Evolutionary conservation across 2,329 filamentous ascomycete genomes (phyloP).

Genomic region (Akanthomyces dipterigenus): DNA sequence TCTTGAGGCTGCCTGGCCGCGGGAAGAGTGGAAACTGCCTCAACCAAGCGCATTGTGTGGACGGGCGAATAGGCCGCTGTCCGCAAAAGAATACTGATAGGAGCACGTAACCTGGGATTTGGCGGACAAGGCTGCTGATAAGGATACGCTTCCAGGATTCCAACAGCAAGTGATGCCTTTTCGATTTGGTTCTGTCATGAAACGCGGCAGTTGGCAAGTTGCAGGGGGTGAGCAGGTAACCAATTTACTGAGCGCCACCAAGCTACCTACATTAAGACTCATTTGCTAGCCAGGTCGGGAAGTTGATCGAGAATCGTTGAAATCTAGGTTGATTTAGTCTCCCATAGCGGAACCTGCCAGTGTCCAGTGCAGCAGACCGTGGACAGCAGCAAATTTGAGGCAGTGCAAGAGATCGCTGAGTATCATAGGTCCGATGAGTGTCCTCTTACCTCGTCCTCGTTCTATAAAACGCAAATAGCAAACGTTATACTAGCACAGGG

Average conservation of each 20-base stretch:
- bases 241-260: background rate
- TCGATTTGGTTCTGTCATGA: background rate
- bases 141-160: background rate
- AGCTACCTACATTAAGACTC: background rate
- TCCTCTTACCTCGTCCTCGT: background rate
- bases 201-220: conserved; percentile 6
- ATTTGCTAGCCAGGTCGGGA: background rate
- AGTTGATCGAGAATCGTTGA: conserved; percentile 3
- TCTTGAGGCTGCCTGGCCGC: background rate
- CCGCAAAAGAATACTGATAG: background rate
- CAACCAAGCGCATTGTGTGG: background rate
- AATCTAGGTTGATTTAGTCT: background rate
- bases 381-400: background rate
- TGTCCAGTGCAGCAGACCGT: background rate
- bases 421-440: no score
- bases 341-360: background rate
- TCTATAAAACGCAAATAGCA: background rate
- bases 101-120: background rate
- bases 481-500: background rate
- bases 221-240: background rate
- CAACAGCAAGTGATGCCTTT: background rate
- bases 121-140: background rate
- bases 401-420: background rate
- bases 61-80: background rate
- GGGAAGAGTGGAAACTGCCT: background rate